Percentiles rank a stretch among this genome's conserved stretches.
These are phyloP conservation scores for Kitagawia praeruptora DNA, from an alignment of 129 eudicot genomes.

Conservation along the genomic window DNA sequence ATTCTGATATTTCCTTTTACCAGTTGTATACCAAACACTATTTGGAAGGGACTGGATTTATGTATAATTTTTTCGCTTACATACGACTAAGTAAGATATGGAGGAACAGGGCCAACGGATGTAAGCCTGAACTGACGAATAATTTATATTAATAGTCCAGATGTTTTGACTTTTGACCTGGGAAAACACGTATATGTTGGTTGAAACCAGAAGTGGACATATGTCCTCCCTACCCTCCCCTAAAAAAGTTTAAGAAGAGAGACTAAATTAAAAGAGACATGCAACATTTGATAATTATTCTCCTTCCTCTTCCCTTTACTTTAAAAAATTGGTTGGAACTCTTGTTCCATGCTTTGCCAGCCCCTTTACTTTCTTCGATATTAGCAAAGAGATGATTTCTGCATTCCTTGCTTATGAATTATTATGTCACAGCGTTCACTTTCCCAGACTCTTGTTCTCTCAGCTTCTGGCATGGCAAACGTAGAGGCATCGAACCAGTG, in stretches of 20 bases:
- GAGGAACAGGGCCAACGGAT: neutral
- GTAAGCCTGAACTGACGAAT: neutral
- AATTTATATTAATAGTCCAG: neutral
- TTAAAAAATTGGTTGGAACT: neutral
- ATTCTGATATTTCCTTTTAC: neutral
- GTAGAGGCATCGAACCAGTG: constrained; percentile 62
- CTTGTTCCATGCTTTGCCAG: neutral
- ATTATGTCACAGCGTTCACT: constrained; percentile 71
- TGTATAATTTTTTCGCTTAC: neutral
- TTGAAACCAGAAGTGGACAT: neutral
- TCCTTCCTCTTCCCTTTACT: neutral
- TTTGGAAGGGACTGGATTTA: neutral
- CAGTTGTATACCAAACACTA: neutral
- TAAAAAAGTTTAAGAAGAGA: neutral
- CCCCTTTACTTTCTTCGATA: neutral
- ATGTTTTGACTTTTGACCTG: neutral
- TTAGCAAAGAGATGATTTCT: neutral
- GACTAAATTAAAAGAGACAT: neutral
- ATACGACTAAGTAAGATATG: neutral
- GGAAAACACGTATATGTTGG: neutral
- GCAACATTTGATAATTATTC: neutral
- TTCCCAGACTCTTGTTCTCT: constrained; percentile 78
- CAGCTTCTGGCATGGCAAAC: constrained; percentile 69
- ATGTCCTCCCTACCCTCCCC: neutral
- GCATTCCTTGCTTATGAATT: neutral